Percentiles rank a stretch among this genome's conserved stretches.
These are phyloP conservation scores for Ganoderma boninense DNA, from an alignment of 1,284 basidiomycete genomes.

Conservation along the genomic window DNA sequence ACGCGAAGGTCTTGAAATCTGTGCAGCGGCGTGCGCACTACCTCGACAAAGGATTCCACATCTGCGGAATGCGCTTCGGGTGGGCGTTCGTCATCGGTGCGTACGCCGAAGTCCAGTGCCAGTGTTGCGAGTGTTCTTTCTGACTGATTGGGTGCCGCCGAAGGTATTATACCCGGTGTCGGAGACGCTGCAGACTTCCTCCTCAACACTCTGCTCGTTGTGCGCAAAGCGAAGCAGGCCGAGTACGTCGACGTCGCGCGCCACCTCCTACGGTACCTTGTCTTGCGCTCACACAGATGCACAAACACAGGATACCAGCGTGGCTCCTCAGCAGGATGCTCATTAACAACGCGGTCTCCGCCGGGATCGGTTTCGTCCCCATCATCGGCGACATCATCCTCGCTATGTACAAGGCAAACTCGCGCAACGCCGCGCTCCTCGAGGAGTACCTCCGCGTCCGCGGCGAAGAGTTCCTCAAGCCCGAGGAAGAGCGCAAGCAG, in stretches of 20 bases:
- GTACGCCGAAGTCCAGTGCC: constrained; percentile 23
- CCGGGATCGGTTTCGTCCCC: constrained; percentile 80
- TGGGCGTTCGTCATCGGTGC: constrained; percentile 82
- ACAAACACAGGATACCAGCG: constrained; percentile 63
- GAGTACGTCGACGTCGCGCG: constrained; percentile 55
- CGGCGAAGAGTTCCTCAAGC: constrained; percentile 68
- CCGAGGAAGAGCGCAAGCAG: constrained; percentile 45
- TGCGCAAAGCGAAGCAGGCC: constrained; percentile 79
- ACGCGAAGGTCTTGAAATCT: constrained; percentile 79
- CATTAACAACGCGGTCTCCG: constrained; percentile 81
- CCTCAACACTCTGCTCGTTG: constrained; percentile 82
- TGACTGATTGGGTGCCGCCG: not conserved
- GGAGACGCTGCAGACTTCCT: constrained; percentile 73
- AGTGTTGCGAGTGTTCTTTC: not conserved
- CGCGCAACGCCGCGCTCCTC: constrained; percentile 81
- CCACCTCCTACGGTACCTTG: not conserved
- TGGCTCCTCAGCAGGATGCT: constrained; percentile 82
- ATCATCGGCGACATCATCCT: constrained; percentile 81
- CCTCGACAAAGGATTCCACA: constrained; percentile 89
- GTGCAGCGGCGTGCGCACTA: constrained; percentile 86
- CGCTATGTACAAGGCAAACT: constrained; percentile 86
- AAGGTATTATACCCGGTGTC: constrained; percentile 75
- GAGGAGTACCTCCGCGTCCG: constrained; percentile 78
- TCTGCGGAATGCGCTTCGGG: constrained; percentile 89
- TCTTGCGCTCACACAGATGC: not conserved